phyloP scores from a whole-genome alignment of 192 early-diverging fungal genomes.

The Coemansia sp. region DNA sequence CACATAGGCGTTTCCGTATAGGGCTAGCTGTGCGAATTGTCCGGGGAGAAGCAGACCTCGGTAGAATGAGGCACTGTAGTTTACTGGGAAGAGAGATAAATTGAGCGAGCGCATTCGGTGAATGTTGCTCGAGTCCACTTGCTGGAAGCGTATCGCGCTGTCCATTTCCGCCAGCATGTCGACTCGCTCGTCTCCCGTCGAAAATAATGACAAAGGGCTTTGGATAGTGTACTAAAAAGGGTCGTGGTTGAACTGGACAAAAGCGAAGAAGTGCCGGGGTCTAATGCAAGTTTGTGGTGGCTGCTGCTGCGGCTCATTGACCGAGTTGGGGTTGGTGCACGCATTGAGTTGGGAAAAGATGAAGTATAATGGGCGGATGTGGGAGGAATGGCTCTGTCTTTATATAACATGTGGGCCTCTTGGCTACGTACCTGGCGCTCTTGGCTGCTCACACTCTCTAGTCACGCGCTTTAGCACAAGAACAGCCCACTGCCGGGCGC shows the following conservation, averaged over 20 bases:
- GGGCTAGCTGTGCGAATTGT: conserved; percentile 71
- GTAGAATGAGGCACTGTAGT: conserved; percentile 79
- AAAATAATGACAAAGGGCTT: neutral
- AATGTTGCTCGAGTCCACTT: conserved; percentile 55
- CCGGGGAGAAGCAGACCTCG: conserved; percentile 64
- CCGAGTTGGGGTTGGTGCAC: neutral
- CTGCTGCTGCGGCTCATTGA: neutral
- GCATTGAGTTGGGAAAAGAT: neutral
- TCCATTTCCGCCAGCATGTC: neutral
- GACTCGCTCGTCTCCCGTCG: neutral
- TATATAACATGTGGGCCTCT: neutral
- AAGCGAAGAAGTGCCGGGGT: neutral
- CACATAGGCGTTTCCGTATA: conserved; percentile 61
- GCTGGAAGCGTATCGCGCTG: neutral
- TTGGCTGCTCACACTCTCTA: neutral
- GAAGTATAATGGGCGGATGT: neutral
- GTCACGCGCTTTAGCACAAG: neutral
- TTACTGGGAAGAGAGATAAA: conserved; percentile 80
- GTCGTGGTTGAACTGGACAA: neutral
- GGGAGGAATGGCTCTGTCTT: neutral
- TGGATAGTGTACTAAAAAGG: neutral
- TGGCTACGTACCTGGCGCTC: neutral
- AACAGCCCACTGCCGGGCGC: neutral
- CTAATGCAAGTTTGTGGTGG: neutral
- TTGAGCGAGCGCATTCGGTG: conserved; percentile 73